Conservation (phyloP, 495 filamentous ascomycete species). For the Friedmanniomyces simplex region DNA sequence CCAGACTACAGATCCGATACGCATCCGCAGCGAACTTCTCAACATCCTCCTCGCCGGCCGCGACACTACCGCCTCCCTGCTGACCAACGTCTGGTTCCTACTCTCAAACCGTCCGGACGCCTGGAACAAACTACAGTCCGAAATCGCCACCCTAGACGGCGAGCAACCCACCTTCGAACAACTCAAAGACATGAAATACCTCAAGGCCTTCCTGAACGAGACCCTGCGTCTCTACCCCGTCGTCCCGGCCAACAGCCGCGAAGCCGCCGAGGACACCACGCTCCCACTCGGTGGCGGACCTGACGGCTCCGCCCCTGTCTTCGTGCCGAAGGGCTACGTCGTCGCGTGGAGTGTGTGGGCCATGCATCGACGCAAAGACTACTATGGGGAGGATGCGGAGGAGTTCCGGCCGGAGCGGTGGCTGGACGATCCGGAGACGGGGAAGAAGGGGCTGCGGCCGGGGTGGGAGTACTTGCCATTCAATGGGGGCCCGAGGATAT, state of each 20-base stretch:
- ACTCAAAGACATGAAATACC: slow-evolving; percentile 28
- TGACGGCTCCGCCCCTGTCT: slow-evolving; percentile 26
- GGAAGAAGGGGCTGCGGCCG: slow-evolving; percentile 25
- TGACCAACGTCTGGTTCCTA: slow-evolving; percentile 27
- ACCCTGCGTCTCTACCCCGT: slow-evolving; percentile 28
- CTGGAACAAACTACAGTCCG: slow-evolving; percentile 23
- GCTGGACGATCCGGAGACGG: slow-evolving; percentile 22
- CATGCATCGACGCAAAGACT: slow-evolving; percentile 30
- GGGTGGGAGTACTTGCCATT: slow-evolving; percentile 35
- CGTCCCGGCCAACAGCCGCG: slow-evolving; percentile 27
- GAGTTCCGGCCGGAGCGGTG: slow-evolving; percentile 32
- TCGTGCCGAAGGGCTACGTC: slow-evolving; percentile 23
- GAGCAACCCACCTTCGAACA: slow-evolving; percentile 24
- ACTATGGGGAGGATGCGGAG: slow-evolving; percentile 29
- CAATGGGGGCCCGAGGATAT: slow-evolving; percentile 34
- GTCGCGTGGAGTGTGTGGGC: slow-evolving; percentile 23
- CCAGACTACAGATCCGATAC: slow-evolving; percentile 27
- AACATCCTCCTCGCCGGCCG: slow-evolving; percentile 31
- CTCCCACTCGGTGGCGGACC: slow-evolving; percentile 30
- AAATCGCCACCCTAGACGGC: slow-evolving; percentile 21
- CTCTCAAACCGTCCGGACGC: slow-evolving; percentile 24
- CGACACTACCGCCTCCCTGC: slow-evolving; percentile 36
- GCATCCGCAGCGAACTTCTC: slow-evolving; percentile 30
- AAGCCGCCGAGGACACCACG: slow-evolving; percentile 26
- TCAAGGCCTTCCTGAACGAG: slow-evolving; percentile 29